phyloP scores from a whole-genome alignment of 306 rosid genomes.

The Sesbania bispinosa region DNA sequence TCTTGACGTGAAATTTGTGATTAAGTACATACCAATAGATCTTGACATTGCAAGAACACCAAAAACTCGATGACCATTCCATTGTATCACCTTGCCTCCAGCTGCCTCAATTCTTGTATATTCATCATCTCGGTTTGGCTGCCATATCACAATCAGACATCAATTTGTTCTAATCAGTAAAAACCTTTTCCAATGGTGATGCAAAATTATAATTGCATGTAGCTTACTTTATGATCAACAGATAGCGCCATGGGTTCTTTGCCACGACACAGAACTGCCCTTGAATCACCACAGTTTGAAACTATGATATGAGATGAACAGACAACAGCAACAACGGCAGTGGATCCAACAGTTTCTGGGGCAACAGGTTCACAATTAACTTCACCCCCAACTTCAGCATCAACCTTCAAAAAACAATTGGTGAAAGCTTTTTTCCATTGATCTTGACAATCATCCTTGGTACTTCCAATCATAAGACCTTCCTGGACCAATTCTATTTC shows the following conservation, averaged over 20 bases:
- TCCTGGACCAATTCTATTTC: constrained; percentile 60
- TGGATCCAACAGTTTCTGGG: constrained; percentile 90
- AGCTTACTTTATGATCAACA: constrained; percentile 77
- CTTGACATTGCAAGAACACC: constrained; percentile 96
- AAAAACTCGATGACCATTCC: constrained; percentile 90
- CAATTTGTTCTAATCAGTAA: constrained; percentile 23
- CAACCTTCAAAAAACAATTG: constrained; percentile 69
- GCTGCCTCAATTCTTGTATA: constrained; percentile 86
- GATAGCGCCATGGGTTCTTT: constrained; percentile 81
- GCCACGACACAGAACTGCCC: constrained; percentile 87
- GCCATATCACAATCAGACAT: constrained; percentile 28
- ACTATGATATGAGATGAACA: constrained; percentile 85
- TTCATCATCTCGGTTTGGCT: constrained; percentile 92
- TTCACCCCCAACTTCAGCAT: constrained; percentile 75
- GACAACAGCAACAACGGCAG: constrained; percentile 72
- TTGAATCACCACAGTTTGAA: constrained; percentile 86
- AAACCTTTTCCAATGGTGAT: not conserved
- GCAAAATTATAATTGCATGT: constrained; percentile 5
- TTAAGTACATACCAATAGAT: constrained; percentile 66
- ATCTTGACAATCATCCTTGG: constrained; percentile 55
- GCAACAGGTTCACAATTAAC: constrained; percentile 57
- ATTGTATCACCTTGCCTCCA: constrained; percentile 91
- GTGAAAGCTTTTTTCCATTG: constrained; percentile 69
- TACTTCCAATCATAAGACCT: constrained; percentile 41
- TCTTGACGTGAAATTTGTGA: not conserved